phyloP scores from a whole-genome alignment of 1,139 yeast species.

The Wickerhamomyces sp. region DNA sequence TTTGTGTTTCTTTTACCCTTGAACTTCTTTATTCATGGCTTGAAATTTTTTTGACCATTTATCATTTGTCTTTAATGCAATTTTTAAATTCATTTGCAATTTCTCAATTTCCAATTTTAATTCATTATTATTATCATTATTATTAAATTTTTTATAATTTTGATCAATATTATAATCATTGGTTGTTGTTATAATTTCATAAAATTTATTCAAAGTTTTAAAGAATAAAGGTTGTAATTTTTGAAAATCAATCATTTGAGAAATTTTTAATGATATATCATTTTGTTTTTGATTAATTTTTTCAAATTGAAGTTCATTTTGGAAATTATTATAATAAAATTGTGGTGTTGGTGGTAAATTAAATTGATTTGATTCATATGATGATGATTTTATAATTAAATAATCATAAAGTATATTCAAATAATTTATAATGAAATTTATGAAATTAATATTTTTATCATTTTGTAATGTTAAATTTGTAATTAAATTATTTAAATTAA shows the following conservation, averaged over 20 bases:
- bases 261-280: conserved; percentile 4
- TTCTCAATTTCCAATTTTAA: conserved; percentile 35
- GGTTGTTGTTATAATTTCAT: conserved; percentile 9
- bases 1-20: too few relatives aligned
- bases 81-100: conserved; percentile 39
- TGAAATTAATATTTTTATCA: conserved; percentile 33
- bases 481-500: conserved; percentile 36
- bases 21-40: neutral
- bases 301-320: neutral
- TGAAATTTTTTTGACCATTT: conserved; percentile 35
- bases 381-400: neutral
- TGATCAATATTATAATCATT: too few relatives aligned
- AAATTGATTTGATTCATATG: neutral
- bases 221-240: conserved; percentile 8
- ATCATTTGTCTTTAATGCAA: conserved; percentile 42
- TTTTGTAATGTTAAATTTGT: conserved; percentile 39
- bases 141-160: too few relatives aligned
- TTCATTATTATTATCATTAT: conserved; percentile 20
- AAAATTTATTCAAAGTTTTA: conserved; percentile 10
- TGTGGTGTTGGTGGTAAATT: conserved; percentile 13
- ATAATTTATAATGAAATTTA: conserved; percentile 32
- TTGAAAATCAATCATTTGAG: conserved; percentile 23
- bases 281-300: neutral
- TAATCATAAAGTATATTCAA: conserved; percentile 6
- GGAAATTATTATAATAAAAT: conserved; percentile 6